Base-by-base conservation (phyloP, 129 eudicot species). In the Artemisia annua region DNA sequence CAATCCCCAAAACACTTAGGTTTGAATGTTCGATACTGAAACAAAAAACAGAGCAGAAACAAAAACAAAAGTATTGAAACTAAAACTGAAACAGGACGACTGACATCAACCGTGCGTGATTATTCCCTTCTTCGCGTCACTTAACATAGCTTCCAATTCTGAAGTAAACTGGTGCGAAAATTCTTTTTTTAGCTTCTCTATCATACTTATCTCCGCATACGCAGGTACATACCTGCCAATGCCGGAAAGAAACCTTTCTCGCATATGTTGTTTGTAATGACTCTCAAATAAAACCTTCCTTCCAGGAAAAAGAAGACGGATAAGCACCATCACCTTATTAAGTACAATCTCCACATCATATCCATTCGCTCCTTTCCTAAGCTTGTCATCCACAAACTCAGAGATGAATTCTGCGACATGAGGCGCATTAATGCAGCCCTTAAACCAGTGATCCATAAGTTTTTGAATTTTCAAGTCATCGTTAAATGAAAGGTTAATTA, bases 131-230 rank as follows among this genome's bases (percentile, higher is more conserved):
- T 75, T 83, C 1, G 32, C 80, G 24, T 80, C 87, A 3, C 79
- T 79, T 60, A 83, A 83, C 87, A 80, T 83, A 17, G 84, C 84
- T 80, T 83, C 87, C 67, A 83, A 19, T 55, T 83, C 80, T 1
- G 87, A 80, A 19, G 77, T 83, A 51, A 83, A 76, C 3, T 80
- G 87, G 54, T 75, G 80, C 68, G 84, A 84, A 39, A 82, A 80
- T 66, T 75, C 87, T 0, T 77, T 79, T 71, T 83, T 83, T 19
- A 83, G 77, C 70, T 83, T 80, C 5, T 72, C 73, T 14, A 83
- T 75, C 73, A 80, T 22, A 66, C 82, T 83, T 71, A 81, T 72
- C 63, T 83, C 87, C 10, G 46, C 46, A 39, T 7, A 39, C 0
- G 10, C 46, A 39, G 46, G 46, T 39, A 7, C 46, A 39, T 39